Percentiles rank a stretch among this genome's conserved stretches.
Conservation (phyloP, 2,329 filamentous ascomycete genomes). For the Fusarium nodosum region DNA sequence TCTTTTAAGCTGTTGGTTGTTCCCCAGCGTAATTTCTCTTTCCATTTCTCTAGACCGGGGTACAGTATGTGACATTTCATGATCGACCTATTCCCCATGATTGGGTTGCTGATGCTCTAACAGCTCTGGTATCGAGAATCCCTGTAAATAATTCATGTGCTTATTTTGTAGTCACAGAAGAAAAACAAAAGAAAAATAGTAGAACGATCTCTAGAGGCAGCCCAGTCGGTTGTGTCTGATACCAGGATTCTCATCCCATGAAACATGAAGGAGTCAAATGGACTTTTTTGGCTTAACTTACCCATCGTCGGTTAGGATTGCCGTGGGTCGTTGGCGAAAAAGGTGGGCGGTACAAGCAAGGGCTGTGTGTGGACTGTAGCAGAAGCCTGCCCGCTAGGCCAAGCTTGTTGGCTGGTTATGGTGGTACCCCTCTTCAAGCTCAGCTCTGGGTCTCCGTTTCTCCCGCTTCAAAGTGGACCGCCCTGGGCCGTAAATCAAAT, state of each 20-base stretch:
- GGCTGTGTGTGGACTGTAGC: constrained; percentile 2
- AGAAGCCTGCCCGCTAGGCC: constrained; percentile 7
- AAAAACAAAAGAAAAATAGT: background rate
- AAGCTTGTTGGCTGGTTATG: background rate
- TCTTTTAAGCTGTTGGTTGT: background rate
- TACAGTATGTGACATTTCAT: constrained; percentile 14
- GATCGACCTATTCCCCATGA: constrained; percentile 23
- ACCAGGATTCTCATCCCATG: background rate
- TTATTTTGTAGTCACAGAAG: too few species aligned
- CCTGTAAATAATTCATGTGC: too few species aligned
- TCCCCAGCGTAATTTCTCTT: background rate
- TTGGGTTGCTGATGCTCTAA: constrained; percentile 18
- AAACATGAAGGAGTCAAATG: constrained; percentile 3
- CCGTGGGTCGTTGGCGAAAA: constrained; percentile 14
- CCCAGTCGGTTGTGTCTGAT: background rate
- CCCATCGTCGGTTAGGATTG: constrained; percentile 9
- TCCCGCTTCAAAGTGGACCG: constrained; percentile 39
- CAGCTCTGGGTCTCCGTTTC: constrained; percentile 29
- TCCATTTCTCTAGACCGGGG: background rate
- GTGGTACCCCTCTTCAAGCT: constrained; percentile 13
- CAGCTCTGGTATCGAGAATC: constrained; percentile 9
- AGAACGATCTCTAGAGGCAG: background rate
- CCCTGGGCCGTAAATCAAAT: constrained; percentile 22
- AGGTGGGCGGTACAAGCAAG: constrained; percentile 25
- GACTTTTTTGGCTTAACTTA: background rate